Base-by-base conservation (phyloP, 2,329 filamentous ascomycete genomes). In the Colletotrichum salicis region DNA sequence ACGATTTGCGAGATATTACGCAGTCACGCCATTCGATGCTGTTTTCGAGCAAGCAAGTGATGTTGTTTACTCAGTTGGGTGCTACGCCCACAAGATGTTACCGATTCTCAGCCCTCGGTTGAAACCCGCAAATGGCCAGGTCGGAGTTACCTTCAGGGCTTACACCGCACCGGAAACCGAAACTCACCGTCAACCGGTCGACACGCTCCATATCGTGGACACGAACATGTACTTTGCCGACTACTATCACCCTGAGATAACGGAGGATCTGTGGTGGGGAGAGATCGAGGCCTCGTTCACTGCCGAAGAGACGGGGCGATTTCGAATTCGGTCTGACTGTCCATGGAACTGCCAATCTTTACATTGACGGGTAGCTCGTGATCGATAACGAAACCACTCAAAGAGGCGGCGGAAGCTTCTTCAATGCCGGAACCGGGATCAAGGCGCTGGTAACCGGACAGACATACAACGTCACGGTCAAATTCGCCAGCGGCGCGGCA, bases 321-420 rank as follows among this genome's bases (percentile, higher is more conserved):
- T 79, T 76, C 64, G 79, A 81, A 5, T 78, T 83, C 1, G 81
- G 81, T 0, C 74, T 83, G 12, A 78, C 79, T 1, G 77, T 79
- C 13, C 78, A 77, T 37, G 82, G 82, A 24, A 81, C 78, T 2
- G 80, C 76, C 0, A 78, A 78, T 22, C 67, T 83, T 0, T 79
- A 74, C 33, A 72, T 83, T 27, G 70, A 83, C 48, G 79, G 75
- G 0, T 57, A 77, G 29, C 74, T 81, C 11, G 67, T 78, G 1
- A 78, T 83, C 29, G 78, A 81, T 15, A 73, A 79, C 11, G 78
- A 76, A 37, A 78, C 77, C 2, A 75, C 64, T 10, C 80, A 82
- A 82, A 80, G 45, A 81, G 79, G 0, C 78, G 79, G 27, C 19
- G 54, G 5, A 33, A 52, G 29, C 51, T 52, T 83, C 62, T 80